phyloP scores from a whole-genome alignment of 2,329 filamentous ascomycete species.

The Uncinocarpus reesii region DNA sequence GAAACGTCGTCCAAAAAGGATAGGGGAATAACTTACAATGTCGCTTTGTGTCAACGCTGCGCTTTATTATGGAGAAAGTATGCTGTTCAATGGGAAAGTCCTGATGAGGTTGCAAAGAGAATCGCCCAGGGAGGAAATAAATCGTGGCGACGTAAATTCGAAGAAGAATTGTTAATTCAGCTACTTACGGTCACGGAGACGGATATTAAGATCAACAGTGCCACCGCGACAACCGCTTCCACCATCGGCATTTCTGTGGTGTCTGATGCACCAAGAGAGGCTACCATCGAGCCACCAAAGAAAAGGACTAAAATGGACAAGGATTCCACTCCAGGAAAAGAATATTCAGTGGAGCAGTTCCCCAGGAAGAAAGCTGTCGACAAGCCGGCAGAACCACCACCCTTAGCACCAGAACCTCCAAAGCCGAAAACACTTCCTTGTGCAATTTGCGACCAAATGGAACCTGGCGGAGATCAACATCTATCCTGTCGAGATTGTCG shows the following conservation, averaged over 20 bases:
- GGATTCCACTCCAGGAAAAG: conserved; percentile 40
- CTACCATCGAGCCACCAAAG: conserved; percentile 44
- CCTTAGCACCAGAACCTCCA: conserved; percentile 65
- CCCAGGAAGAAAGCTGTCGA: conserved; percentile 52
- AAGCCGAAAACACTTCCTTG: conserved; percentile 72
- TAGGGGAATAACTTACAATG: conserved; percentile 61
- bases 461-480: conserved; percentile 60
- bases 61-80: conserved; percentile 93
- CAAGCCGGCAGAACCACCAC: conserved; percentile 47
- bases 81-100: conserved; percentile 87
- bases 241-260: conserved; percentile 35
- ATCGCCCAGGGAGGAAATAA: conserved; percentile 67
- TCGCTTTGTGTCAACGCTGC: conserved; percentile 81
- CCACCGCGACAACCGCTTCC: conserved; percentile 36
- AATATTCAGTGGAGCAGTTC: conserved; percentile 35
- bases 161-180: conserved; percentile 63
- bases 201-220: conserved; percentile 35
- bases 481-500: conserved; percentile 78
- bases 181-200: conserved; percentile 38
- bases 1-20: conserved; percentile 62
- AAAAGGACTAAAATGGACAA: conserved; percentile 49
- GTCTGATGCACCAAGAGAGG: conserved; percentile 21
- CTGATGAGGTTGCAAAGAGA: conserved; percentile 84
- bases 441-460: conserved; percentile 67
- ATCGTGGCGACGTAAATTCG: conserved; percentile 77